These are phyloP conservation scores for Melastoma malabathricum DNA, from an alignment of 345 rosid genomes.

Conservation along the genomic window DNA sequence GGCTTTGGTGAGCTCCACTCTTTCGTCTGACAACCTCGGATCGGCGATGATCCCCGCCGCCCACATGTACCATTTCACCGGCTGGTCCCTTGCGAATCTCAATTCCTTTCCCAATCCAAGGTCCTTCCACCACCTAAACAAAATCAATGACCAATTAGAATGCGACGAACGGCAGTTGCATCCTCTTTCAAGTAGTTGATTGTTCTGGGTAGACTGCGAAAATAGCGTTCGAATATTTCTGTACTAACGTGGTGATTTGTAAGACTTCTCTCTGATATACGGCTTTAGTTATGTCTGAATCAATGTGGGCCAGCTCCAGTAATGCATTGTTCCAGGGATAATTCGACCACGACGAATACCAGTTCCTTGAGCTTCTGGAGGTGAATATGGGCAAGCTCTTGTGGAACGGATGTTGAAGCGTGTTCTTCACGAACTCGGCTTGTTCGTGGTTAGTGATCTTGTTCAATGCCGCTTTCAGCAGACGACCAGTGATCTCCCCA, in stretches of 20 bases:
- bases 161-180: no score
- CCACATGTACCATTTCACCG: constrained; percentile 40
- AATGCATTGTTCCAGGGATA: constrained; percentile 6
- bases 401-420: neutral
- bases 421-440: neutral
- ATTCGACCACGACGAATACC: neutral
- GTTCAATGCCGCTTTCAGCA: neutral
- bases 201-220: no score
- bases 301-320: constrained; percentile 5
- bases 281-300: neutral
- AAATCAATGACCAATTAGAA: no score
- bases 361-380: neutral
- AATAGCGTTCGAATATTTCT: no score
- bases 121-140: constrained; percentile 18
- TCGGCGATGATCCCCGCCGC: constrained; percentile 33
- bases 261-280: neutral
- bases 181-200: no score
- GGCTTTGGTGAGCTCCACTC: constrained; percentile 30
- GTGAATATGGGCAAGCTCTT: constrained; percentile 6
- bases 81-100: constrained; percentile 36
- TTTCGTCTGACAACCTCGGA: constrained; percentile 28
- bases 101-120: constrained; percentile 29
- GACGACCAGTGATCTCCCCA: constrained; percentile 7
- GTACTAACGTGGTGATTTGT: neutral
- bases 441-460: neutral